Evolutionary conservation across 805 yeast genomes (phyloP), one percentile per base, ranked within the genome.

Genomic region (Teunomyces kruisii): DNA sequence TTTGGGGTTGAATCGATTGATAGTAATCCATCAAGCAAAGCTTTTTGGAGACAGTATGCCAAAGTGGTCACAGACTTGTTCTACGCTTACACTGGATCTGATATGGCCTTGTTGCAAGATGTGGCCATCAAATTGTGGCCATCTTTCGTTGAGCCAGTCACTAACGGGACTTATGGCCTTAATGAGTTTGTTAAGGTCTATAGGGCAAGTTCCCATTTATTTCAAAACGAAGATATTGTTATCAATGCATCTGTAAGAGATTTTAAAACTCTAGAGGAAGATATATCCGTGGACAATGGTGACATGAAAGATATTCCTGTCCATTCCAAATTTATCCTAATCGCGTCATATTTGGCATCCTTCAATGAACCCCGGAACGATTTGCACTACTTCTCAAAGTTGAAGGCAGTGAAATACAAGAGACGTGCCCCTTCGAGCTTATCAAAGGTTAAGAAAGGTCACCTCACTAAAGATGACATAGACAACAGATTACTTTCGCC

Each of bases 311-410:
- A 82, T 51, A 65, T 87, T 33, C 81, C 91, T 0, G 59, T 57
- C 7, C 75, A 79, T 40, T 77, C 92, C 2, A 86, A 87, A 57
- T 88, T 78, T 57, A 64, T 91, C n/a, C 64, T 90, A 12, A 76
- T 89, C 27, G 88, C 96, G 1, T 83, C 96, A 0, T 91, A 86
- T 60, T 66, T 90, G 39, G 95, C 96, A 0, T 88, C 96, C 0
- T 86, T 79, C 57, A 79, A 81, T 45, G 86, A 84, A 26, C 81
- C 84, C 2, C 78, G 80, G 48, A 77, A 76, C 56, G 97, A 90
- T 62, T 67, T 82, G 55, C 77, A 80, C 42, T 69, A 79, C 43
- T 91, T 88, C 56, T 84, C 96, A 27, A 80, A 75, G 48, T 68
- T 85, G 36, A 67, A 67, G 44, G 58, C 65, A 12, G 54, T 59